Conservation (phyloP, 2,329 filamentous ascomycete genomes). For the Helotiales sp. region DNA sequence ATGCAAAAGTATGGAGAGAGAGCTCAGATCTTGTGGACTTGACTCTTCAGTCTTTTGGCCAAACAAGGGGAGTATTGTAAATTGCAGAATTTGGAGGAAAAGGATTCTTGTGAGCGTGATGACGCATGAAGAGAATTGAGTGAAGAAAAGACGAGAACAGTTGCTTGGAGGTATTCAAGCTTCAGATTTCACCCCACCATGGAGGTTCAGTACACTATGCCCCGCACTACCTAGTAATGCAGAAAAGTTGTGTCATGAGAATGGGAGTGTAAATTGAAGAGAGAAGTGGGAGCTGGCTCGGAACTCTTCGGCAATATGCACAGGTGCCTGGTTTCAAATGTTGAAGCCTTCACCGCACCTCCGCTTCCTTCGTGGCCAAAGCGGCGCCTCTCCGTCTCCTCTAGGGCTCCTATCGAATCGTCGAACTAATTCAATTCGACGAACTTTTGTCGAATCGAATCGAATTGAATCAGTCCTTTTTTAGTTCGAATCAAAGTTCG, state of each 20-base stretch:
- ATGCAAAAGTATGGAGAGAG: background rate
- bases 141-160: background rate
- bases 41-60: too few species aligned
- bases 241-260: background rate
- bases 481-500: too few species aligned
- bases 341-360: too few species aligned
- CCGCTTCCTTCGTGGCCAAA: too few species aligned
- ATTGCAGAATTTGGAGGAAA: background rate
- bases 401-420: too few species aligned
- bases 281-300: background rate
- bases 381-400: too few species aligned
- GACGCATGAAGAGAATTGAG: background rate
- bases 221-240: background rate
- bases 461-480: too few species aligned
- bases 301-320: background rate
- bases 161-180: background rate
- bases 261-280: background rate
- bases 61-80: background rate
- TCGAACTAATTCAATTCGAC: too few species aligned
- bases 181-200: background rate
- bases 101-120: background rate
- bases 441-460: too few species aligned
- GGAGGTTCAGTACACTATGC: background rate
- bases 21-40: background rate
- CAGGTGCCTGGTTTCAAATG: too few species aligned